Conservation (phyloP, 306 rosid species). For the Dalbergia cochinchinensis region DNA sequence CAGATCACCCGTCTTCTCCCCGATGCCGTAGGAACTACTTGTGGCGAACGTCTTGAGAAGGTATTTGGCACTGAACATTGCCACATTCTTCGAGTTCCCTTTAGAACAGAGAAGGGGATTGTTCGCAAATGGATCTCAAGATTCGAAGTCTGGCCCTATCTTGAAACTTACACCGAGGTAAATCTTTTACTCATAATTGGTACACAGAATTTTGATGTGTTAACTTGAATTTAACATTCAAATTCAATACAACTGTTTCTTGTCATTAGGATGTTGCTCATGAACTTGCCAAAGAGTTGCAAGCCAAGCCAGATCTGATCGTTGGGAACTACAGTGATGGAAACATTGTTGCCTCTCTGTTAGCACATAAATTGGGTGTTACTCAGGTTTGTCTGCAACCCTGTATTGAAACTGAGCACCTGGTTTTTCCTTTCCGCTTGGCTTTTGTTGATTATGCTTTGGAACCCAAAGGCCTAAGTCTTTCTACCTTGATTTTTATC, state of each 20-base stretch:
- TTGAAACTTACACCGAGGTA: constrained; percentile 90
- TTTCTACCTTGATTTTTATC: neutral
- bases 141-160: constrained; percentile 99
- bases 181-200: neutral
- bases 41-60: constrained; percentile 88
- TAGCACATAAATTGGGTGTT: constrained; percentile 88
- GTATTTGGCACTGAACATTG: constrained; percentile 72
- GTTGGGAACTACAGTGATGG: constrained; percentile 99
- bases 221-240: constrained; percentile 19
- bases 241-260: neutral
- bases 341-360: constrained; percentile 91
- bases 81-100: constrained; percentile 93
- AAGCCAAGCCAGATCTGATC: constrained; percentile 94
- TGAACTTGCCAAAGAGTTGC: constrained; percentile 84
- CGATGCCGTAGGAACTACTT: constrained; percentile 97
- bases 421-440: neutral
- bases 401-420: neutral
- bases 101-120: constrained; percentile 86
- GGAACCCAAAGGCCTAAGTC: neutral
- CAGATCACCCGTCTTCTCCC: constrained; percentile 99
- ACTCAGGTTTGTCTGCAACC: constrained; percentile 75
- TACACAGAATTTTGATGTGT: constrained; percentile 20
- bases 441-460: constrained; percentile 1
- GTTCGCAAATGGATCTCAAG: constrained; percentile 98
- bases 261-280: constrained; percentile 79